Evolutionary conservation across 169 alveolate species (phyloP), one percentile per base, ranked within the genome.

Genomic region (Plasmodium billcollinsi): DNA sequence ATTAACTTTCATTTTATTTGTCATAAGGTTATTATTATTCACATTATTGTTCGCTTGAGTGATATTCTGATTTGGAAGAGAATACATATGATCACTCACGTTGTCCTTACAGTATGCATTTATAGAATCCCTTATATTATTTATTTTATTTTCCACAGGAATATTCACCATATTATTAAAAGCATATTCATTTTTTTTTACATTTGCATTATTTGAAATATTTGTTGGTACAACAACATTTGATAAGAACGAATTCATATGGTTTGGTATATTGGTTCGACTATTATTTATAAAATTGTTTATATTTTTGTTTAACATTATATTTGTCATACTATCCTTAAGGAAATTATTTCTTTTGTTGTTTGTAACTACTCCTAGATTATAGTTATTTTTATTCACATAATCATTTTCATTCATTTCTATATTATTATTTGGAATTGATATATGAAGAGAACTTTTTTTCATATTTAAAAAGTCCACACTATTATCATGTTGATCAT

Each of bases 281-380:
- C 24, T 70, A 63, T 14, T 73, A 73, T 56, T 54, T 11, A 56
- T 21, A 73, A 73, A 73, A 47, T 24, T 58, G 21, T 72, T 72
- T 56, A 73, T 24, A 33, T 73, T 73, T 24, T 73, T 59, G 21
- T 63, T 56, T 29, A 73, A 56, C 20, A 73, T 33, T 26, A 73
- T 11, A 47, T 73, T 58, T 20, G 72, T 29, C 15, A 73, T 29
- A 47, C 29, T 56, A 3, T 73, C 86, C 15, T 73, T 73, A 3
- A 54, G 9, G 29, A 21, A 54, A 14, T 20, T 73, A 26, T 24
- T 73, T n/a, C 54, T 54, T 73, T 73, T 73, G 52, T 54, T 29
- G 52, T 43, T 73, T 11, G 29, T 5, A 39, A 39, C 47, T 12
- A 62, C 45, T 1, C 33, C n/a, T 5, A 14, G 15, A 62, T 62